Percentiles rank a stretch among this genome's conserved stretches.
Evolutionary conservation across 1,284 basidiomycete genomes (phyloP).

Genomic region (Cryptococcus neoformans): DNA sequence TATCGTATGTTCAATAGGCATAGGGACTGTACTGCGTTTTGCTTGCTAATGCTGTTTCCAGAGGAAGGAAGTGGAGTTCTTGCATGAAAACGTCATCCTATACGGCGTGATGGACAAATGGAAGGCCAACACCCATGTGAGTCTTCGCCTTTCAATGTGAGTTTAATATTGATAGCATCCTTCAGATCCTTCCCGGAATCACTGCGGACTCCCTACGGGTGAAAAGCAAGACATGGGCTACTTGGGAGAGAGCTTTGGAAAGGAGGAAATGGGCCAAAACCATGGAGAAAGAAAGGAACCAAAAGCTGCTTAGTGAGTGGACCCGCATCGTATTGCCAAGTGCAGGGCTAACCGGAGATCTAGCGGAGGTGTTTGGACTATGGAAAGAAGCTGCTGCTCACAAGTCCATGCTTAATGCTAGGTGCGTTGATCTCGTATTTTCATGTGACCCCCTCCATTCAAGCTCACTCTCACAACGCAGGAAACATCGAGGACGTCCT

Average conservation of each 20-base stretch:
- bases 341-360: neutral
- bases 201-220: slow-evolving; percentile 12
- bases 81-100: slow-evolving; percentile 40
- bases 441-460: no score
- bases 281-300: slow-evolving; percentile 12
- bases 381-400: slow-evolving; percentile 28
- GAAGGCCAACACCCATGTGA: slow-evolving; percentile 29
- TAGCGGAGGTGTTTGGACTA: slow-evolving; percentile 33
- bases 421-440: slow-evolving; percentile 7
- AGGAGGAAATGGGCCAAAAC: slow-evolving; percentile 9
- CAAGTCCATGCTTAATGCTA: slow-evolving; percentile 20
- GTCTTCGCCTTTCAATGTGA: slow-evolving; percentile 1
- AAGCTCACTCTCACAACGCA: no score
- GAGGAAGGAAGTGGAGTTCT: slow-evolving; percentile 30
- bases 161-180: neutral
- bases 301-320: slow-evolving; percentile 26
- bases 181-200: slow-evolving; percentile 19
- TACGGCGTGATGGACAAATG: slow-evolving; percentile 43
- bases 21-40: neutral
- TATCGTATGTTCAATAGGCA: slow-evolving; percentile 11
- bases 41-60: neutral
- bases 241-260: slow-evolving; percentile 16
- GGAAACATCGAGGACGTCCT: neutral
- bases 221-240: slow-evolving; percentile 12
- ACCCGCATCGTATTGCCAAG: neutral